Evolutionary conservation across 2,329 filamentous ascomycete genomes (phyloP).

Genomic region (Trichoderma atroviride): DNA sequence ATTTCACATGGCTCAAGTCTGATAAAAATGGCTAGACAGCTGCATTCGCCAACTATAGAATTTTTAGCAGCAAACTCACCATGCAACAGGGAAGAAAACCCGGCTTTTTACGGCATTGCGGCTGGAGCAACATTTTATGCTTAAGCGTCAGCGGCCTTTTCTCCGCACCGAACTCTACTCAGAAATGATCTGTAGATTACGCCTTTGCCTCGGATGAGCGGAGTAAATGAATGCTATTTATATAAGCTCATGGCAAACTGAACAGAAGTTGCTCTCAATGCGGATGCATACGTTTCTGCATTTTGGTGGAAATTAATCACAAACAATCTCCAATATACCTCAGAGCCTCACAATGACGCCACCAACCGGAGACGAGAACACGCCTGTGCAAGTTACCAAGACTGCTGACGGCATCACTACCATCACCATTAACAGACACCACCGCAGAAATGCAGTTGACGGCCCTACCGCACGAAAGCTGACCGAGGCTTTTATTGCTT

Average conservation of each 20-base stretch:
- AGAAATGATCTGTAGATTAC: background rate
- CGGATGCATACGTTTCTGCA: background rate
- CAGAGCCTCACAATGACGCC: background rate
- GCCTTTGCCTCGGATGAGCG: conserved; percentile 22
- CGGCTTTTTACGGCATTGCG: conserved; percentile 16
- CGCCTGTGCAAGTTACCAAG: conserved; percentile 30
- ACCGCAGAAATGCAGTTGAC: conserved; percentile 57
- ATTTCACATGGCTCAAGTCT: background rate
- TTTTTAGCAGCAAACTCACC: background rate
- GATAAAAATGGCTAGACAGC: background rate
- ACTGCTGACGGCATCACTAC: conserved; percentile 51
- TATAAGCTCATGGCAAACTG: background rate
- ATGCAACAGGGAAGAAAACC: background rate
- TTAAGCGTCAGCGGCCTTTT: background rate
- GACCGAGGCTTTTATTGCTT: conserved; percentile 50
- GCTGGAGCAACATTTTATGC: background rate
- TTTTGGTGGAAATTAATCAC: background rate
- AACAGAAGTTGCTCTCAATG: background rate
- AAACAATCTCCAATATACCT: background rate
- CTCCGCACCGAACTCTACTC: conserved; percentile 1
- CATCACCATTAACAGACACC: conserved; percentile 57
- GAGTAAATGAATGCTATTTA: background rate
- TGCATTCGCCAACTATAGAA: background rate
- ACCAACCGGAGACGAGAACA: conserved; percentile 23
- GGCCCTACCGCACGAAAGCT: conserved; percentile 51